These are phyloP conservation scores for Coemansia sp. DNA, from an alignment of 192 early-diverging fungal genomes.

Conservation along the genomic window DNA sequence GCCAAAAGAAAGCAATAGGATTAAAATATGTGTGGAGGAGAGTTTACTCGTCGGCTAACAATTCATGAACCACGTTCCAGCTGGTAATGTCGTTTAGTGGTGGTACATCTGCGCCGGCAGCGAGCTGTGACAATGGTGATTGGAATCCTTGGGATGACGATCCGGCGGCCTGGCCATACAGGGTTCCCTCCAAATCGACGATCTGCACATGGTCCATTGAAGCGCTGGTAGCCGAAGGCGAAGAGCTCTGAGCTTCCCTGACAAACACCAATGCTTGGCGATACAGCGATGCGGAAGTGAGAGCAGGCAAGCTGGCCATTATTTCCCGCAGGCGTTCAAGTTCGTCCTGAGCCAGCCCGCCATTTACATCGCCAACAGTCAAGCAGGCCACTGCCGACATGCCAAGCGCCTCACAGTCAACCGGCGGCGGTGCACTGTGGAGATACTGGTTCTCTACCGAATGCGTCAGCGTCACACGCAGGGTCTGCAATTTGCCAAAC, in stretches of 20 bases:
- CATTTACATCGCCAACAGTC: constrained; percentile 8
- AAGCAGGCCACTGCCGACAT: background rate
- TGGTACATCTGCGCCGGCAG: too few relatives aligned
- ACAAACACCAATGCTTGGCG: constrained; percentile 19
- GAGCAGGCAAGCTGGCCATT: background rate
- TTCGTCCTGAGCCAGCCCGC: constrained; percentile 4
- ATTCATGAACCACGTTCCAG: constrained; percentile 13
- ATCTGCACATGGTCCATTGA: constrained; percentile 11
- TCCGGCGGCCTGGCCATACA: constrained; percentile 1
- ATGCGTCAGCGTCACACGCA: constrained; percentile 17
- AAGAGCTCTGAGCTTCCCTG: background rate
- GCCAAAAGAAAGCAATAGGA: background rate
- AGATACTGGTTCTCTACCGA: background rate
- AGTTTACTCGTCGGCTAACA: constrained; percentile 3
- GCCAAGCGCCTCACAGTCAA: too few relatives aligned
- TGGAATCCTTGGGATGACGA: too few relatives aligned
- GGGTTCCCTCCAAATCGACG: constrained; percentile 10
- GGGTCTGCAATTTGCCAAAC: constrained; percentile 4
- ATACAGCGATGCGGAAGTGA: constrained; percentile 13
- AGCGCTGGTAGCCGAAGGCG: too few relatives aligned
- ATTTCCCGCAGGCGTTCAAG: constrained; percentile 2
- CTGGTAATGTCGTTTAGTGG: too few relatives aligned
- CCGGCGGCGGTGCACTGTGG: too few relatives aligned
- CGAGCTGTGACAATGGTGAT: too few relatives aligned
- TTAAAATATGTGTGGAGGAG: background rate